Evolutionary conservation across 2,329 filamentous ascomycete genomes (phyloP).

Genomic region (Fusarium compactum): DNA sequence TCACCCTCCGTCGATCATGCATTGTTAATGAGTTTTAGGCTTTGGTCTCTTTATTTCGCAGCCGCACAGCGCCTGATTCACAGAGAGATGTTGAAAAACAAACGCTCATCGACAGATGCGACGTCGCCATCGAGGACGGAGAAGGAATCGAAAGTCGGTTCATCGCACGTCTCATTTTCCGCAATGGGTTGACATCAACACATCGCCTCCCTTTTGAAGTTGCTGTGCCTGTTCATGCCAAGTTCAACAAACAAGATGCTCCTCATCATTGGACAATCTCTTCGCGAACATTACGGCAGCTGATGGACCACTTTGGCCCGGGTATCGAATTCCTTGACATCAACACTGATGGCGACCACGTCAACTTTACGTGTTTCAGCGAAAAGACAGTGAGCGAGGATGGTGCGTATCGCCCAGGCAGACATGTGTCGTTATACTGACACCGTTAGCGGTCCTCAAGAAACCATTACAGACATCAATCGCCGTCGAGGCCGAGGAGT

Average conservation of each 20-base stretch:
- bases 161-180: constrained; percentile 78
- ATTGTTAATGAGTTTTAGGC: constrained; percentile 57
- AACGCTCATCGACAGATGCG: constrained; percentile 78
- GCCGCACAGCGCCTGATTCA: constrained; percentile 69
- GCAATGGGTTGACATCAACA: constrained; percentile 81
- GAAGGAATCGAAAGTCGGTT: constrained; percentile 78
- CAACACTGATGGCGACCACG: constrained; percentile 77
- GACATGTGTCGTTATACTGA: constrained; percentile 8
- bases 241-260: constrained; percentile 76
- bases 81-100: constrained; percentile 71
- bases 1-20: background rate
- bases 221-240: constrained; percentile 78
- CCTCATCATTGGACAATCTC: constrained; percentile 79
- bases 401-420: constrained; percentile 46
- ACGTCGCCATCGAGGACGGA: constrained; percentile 79
- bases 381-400: constrained; percentile 79
- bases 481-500: constrained; percentile 80
- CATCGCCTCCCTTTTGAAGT: constrained; percentile 82
- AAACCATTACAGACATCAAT: constrained; percentile 86
- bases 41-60: constrained; percentile 80
- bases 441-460: constrained; percentile 74
- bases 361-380: constrained; percentile 84
- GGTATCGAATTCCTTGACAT: constrained; percentile 86
- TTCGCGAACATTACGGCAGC: constrained; percentile 76
- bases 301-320: constrained; percentile 84